Evolutionary conservation across 2,329 filamentous ascomycete species (phyloP).

Genomic region (Pezicula radicicola): DNA sequence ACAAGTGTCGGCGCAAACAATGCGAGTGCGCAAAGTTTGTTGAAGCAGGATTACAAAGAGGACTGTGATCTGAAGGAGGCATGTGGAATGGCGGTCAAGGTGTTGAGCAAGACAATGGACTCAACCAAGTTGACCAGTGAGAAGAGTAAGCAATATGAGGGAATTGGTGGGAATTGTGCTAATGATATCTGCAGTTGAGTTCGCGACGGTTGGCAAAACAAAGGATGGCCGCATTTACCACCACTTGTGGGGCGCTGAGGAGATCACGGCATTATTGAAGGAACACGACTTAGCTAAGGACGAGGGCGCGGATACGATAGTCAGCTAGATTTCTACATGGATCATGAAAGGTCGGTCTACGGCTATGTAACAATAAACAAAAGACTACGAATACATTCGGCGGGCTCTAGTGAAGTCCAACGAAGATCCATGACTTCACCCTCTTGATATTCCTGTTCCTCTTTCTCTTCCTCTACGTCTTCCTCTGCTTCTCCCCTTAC

Average conservation of each 20-base stretch:
- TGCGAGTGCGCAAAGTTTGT: slow-evolving; percentile 89
- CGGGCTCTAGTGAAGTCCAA: too few relatives aligned
- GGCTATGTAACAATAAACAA: slow-evolving; percentile 25
- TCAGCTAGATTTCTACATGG: slow-evolving; percentile 21
- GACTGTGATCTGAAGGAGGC: slow-evolving; percentile 95
- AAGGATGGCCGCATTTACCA: slow-evolving; percentile 97
- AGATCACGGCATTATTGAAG: slow-evolving; percentile 91
- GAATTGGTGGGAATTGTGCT: slow-evolving; percentile 5
- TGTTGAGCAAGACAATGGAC: slow-evolving; percentile 99
- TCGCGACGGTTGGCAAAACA: slow-evolving; percentile 95
- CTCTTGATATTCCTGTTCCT: too few relatives aligned
- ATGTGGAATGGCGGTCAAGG: slow-evolving; percentile 96
- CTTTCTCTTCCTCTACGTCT: too few relatives aligned
- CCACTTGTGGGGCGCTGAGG: slow-evolving; percentile 93
- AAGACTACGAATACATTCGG: too few relatives aligned
- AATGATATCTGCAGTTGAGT: slow-evolving; percentile 68
- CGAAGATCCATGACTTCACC: too few relatives aligned
- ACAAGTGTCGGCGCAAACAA: slow-evolving; percentile 98
- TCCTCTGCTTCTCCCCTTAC: too few relatives aligned
- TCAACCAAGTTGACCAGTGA: slow-evolving; percentile 98
- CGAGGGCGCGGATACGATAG: slow-evolving; percentile 42
- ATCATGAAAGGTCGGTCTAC: slow-evolving; percentile 4
- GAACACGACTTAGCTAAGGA: slow-evolving; percentile 93
- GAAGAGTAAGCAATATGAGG: slow-evolving; percentile 71
- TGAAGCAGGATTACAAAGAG: slow-evolving; percentile 99